Conservation (phyloP, 192 early-diverging fungal genomes). For the Coemansia sp. region DNA sequence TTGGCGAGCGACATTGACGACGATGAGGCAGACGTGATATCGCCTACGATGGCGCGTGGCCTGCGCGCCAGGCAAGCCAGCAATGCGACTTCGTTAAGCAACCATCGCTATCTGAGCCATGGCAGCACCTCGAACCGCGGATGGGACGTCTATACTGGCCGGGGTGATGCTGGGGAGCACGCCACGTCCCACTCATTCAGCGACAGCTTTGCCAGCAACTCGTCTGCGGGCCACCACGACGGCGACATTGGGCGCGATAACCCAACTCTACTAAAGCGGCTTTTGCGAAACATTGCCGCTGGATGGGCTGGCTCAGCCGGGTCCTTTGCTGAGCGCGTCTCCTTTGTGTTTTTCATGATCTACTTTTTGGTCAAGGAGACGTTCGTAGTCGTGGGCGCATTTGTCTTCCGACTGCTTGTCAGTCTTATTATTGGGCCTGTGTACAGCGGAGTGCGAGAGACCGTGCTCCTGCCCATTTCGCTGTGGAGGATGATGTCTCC, state of each 20-base stretch:
- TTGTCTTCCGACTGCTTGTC: conserved; percentile 17
- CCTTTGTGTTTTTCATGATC: conserved; percentile 47
- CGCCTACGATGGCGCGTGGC: conserved; percentile 27
- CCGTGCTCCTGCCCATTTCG: conserved; percentile 27
- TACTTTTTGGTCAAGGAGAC: conserved; percentile 53
- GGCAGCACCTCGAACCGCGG: conserved; percentile 27
- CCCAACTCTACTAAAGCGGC: conserved; percentile 38
- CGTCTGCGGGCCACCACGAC: conserved; percentile 17
- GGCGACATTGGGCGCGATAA: conserved; percentile 25
- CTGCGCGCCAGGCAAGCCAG: conserved; percentile 11
- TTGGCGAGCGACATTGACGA: conserved; percentile 8
- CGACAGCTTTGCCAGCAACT: conserved; percentile 53
- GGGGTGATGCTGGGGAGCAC: conserved; percentile 21
- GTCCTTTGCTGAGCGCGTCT: conserved; percentile 35
- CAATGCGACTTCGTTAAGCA: conserved; percentile 17
- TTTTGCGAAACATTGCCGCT: conserved; percentile 43
- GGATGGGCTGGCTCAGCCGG: conserved; percentile 42
- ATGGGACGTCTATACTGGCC: conserved; percentile 41
- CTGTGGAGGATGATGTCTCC: conserved; percentile 28
- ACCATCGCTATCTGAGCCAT: conserved; percentile 35
- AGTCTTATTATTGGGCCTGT: conserved; percentile 27
- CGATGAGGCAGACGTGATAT: conserved; percentile 12
- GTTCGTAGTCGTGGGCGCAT: conserved; percentile 17
- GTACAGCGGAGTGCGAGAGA: conserved; percentile 29
- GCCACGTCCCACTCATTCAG: conserved; percentile 36